Evolutionary conservation across 225 moss, liverwort and hornwort genomes (phyloP), one percentile per base, ranked within the genome.

Genomic region (Pseudoscleropodium purum): DNA sequence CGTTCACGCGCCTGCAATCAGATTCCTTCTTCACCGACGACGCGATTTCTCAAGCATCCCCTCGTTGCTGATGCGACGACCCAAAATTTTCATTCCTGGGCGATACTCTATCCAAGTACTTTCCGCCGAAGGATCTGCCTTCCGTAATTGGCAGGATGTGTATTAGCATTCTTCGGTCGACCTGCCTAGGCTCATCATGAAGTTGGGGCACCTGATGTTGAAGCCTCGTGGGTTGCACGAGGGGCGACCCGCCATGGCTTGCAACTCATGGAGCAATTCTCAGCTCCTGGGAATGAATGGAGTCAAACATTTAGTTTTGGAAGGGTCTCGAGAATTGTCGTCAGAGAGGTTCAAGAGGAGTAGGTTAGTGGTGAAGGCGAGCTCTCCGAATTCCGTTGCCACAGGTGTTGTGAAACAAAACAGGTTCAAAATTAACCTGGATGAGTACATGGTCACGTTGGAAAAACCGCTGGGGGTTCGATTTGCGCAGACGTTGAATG

Each of bases 391-490:
- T 87, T 91, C 91, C 29, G 89, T 91, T 19, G 95, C 93, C 14
- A 90, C 95, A 18, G 95, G 95, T 36, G 92, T 95, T 31, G 96
- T 93, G 79, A 94, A 93, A 81, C 83, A 84, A 5, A 93, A 89
- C 27, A 89, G 85, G 87, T 94, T 94, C 13, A 94, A 93, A 67
- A 90, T 95, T 39, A 97, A 96, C 90, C 45, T 98, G 89, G 94
- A 97, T 91, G 95, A 96, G 92, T 98, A 97, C 76, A 96, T 97
- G 95, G 94, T 98, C 41, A 96, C 96, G 25, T 47, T 98, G 68
- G 97, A 97, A 33, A 96, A 95, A 68, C 97, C 98, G 8, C 93
- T 96, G 4, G 98, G 98, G 10, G 94, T 98, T 91, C 95, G 96
- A 52, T 98, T 98, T 82, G 97, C 95, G 47, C 97, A 98, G 84